phyloP scores from a whole-genome alignment of 2,329 filamentous ascomycete species.

The Blumeria hordei region DNA sequence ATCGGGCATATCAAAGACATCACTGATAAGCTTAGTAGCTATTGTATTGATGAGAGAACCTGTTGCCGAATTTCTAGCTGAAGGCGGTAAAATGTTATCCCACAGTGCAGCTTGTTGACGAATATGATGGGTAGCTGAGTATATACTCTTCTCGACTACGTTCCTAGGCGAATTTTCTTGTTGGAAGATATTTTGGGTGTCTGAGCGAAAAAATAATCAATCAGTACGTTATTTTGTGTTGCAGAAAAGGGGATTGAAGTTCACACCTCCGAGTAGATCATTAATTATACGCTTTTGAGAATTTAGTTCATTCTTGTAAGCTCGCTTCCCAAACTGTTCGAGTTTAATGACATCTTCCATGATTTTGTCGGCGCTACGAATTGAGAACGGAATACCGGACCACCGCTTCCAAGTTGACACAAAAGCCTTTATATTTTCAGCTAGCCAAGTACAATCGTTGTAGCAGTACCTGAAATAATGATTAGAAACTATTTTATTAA shows the following conservation, averaged over 20 bases:
- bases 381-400: slow-evolving; percentile 24
- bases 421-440: slow-evolving; percentile 29
- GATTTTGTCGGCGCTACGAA: slow-evolving; percentile 29
- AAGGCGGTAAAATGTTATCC: slow-evolving; percentile 32
- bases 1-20: slow-evolving; percentile 35
- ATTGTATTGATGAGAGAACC: slow-evolving; percentile 34
- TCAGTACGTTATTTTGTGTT: background rate
- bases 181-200: slow-evolving; percentile 33
- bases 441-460: slow-evolving; percentile 40
- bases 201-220: slow-evolving; percentile 7
- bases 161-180: slow-evolving; percentile 18
- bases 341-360: slow-evolving; percentile 35
- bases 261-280: slow-evolving; percentile 30
- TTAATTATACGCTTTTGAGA: slow-evolving; percentile 35
- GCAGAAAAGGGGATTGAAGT: background rate
- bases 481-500: background rate
- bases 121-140: slow-evolving; percentile 27
- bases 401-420: slow-evolving; percentile 26
- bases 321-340: slow-evolving; percentile 33
- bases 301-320: slow-evolving; percentile 35
- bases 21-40: slow-evolving; percentile 33
- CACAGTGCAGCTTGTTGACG: slow-evolving; percentile 29
- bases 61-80: slow-evolving; percentile 37
- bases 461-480: slow-evolving; percentile 22
- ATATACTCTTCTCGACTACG: slow-evolving; percentile 26